Evolutionary conservation across 2,329 filamentous ascomycete genomes (phyloP), one percentile per base, ranked within the genome.

Genomic region (Fusarium paranaense): DNA sequence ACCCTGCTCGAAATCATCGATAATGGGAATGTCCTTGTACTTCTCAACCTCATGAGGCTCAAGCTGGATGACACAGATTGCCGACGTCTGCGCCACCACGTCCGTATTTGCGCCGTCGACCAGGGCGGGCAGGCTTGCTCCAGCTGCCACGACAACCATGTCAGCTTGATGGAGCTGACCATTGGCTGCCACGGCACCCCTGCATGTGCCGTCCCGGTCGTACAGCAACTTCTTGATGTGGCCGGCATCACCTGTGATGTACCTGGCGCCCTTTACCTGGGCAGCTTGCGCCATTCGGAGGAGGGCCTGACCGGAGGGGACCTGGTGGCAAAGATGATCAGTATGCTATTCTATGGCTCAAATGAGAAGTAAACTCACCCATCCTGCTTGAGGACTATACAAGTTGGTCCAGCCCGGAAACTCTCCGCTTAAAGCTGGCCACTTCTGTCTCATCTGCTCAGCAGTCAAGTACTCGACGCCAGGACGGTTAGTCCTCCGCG

Each of bases 91-190:
- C 1, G 91, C 89, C 60, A 88, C 86, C 42, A 89, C 89, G 54
- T 91, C 87, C 35, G 90, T 90, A 45, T 88, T 86, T 0, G 93
- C 84, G 77, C 74, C 74, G 1, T 93, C 90, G 64, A 94, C 83
- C 45, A 94, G 85, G 18, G 87, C 86, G 0, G 88, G 85, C 11
- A 90, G 90, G 89, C 91, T 93, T 25, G 92, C 91, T 20, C 92
- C 92, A 6, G 91, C 88, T 3, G 92, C 90, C 5, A 94, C 84
- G 50, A 94, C 84, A 32, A 90, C 88, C 8, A 92, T 82, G 71
- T 90, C 89, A 10, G 91, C 91, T 4, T 81, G 80, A 27, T 93
- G 74, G 14, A 81, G 82, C 5, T 81, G 80, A 1, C 86, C 86
- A 66, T 87, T 83, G 4, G 77, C 77, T 20, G 92, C 81, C 10